phyloP scores from a whole-genome alignment of 2,329 filamentous ascomycete species.

The Aureobasidium mangrovei region DNA sequence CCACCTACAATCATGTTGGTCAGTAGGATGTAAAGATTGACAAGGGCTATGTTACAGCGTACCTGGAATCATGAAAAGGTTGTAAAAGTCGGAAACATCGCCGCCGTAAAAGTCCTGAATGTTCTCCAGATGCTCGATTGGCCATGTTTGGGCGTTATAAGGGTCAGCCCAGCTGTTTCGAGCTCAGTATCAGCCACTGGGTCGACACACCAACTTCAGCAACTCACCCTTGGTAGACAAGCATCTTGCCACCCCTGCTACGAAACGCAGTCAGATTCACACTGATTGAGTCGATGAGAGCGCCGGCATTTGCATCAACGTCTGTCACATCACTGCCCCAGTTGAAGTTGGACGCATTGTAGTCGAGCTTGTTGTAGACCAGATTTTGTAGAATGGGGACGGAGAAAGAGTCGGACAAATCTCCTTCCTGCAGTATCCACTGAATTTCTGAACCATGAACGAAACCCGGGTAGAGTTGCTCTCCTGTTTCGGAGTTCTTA shows the following conservation, averaged over 20 bases:
- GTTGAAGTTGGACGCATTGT: conserved; percentile 29
- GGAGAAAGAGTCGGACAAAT: conserved; percentile 28
- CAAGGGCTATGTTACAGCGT: conserved; percentile 14
- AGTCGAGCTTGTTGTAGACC: conserved; percentile 31
- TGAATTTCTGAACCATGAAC: conserved; percentile 31
- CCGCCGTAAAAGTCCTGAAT: conserved; percentile 22
- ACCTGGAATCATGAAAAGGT: conserved; percentile 31
- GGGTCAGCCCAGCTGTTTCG: conserved; percentile 28
- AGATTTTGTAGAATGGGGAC: conserved; percentile 36
- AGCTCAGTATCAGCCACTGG: neutral
- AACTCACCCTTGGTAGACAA: conserved; percentile 29
- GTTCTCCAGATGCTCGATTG: conserved; percentile 28
- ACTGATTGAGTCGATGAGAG: conserved; percentile 32
- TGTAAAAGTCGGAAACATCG: conserved; percentile 27
- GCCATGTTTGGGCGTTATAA: conserved; percentile 30
- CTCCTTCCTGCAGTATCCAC: conserved; percentile 31
- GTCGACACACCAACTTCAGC: neutral
- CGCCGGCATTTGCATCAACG: conserved; percentile 27
- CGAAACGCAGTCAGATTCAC: conserved; percentile 26
- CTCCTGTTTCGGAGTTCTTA: conserved; percentile 18
- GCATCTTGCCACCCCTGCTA: conserved; percentile 29
- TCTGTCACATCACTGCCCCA: conserved; percentile 30
- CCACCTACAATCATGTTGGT: conserved; percentile 17
- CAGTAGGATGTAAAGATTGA: neutral
- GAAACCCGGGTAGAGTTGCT: conserved; percentile 34